Evolutionary conservation across 371 early-diverging fungal genomes (phyloP).

Genomic region (Basidiobolus meristosporus): DNA sequence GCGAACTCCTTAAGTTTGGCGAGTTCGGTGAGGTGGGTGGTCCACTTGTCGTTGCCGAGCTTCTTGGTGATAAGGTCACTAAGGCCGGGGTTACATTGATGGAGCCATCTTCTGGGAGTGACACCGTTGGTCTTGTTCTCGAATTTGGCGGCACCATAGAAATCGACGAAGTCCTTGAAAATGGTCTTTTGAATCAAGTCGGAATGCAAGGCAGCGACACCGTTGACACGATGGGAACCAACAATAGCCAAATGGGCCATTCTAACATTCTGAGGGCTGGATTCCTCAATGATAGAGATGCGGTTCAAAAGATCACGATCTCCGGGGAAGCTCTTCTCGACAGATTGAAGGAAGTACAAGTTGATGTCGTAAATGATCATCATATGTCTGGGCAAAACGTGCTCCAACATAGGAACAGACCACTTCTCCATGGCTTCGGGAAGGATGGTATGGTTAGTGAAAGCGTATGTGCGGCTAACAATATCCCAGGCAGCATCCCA

Average conservation of each 20-base stretch:
- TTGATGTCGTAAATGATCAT: conserved; percentile 91
- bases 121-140: conserved; percentile 88
- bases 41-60: conserved; percentile 49
- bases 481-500: conserved; percentile 93
- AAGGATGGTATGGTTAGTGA: conserved; percentile 89
- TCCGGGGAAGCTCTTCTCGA: conserved; percentile 56
- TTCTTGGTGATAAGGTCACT: conserved; percentile 52
- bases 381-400: conserved; percentile 80
- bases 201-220: conserved; percentile 83
- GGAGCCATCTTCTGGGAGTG: conserved; percentile 81
- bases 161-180: conserved; percentile 69
- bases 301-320: conserved; percentile 72
- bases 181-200: conserved; percentile 58
- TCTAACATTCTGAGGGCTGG: conserved; percentile 62
- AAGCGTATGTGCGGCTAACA: conserved; percentile 69
- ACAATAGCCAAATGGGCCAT: conserved; percentile 35
- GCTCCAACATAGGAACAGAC: conserved; percentile 74
- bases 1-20: conserved; percentile 30
- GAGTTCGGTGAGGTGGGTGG: conserved; percentile 44
- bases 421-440: conserved; percentile 90
- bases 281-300: conserved; percentile 81
- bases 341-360: conserved; percentile 79
- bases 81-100: conserved; percentile 78
- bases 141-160: conserved; percentile 65
- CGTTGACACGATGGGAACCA: conserved; percentile 79